phyloP scores from a whole-genome alignment of 1,284 basidiomycete genomes.

The Trichosporon faecale region DNA sequence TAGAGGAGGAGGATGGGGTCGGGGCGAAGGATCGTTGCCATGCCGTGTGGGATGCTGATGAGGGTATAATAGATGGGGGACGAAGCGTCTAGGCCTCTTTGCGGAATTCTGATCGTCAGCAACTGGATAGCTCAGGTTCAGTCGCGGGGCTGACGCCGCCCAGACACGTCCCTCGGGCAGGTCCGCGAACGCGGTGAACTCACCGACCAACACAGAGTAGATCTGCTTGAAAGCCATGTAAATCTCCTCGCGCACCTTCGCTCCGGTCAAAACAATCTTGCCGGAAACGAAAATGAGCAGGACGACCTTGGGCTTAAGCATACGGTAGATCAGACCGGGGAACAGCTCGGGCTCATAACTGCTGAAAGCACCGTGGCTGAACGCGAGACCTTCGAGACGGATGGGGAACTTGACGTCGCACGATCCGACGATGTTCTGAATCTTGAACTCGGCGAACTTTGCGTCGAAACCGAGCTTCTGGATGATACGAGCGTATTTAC shows the following conservation, averaged over 20 bases:
- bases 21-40: conserved; percentile 4
- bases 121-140: conserved; percentile 14
- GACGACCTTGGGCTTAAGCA: conserved; percentile 99
- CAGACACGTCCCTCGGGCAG: neutral
- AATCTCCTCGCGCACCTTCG: conserved; percentile 99
- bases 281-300: conserved; percentile 98
- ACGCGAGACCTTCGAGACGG: conserved; percentile 93
- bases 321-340: conserved; percentile 98
- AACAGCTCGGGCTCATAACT: conserved; percentile 98
- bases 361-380: conserved; percentile 97
- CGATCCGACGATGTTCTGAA: conserved; percentile 97
- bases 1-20: neutral
- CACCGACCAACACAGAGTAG: conserved; percentile 75
- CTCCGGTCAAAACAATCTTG: conserved; percentile 98
- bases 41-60: conserved; percentile 10
- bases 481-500: conserved; percentile 98
- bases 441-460: conserved; percentile 99
- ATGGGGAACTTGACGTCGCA: conserved; percentile 99
- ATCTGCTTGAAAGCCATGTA: conserved; percentile 99
- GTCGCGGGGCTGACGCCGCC: neutral
- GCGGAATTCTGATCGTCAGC: conserved; percentile 38
- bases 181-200: conserved; percentile 16
- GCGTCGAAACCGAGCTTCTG: conserved; percentile 99
- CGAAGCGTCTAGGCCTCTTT: conserved; percentile 37
- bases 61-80: neutral